These are phyloP conservation scores for Mortierella sp. DNA, from an alignment of 371 early-diverging fungal genomes.

Conservation along the genomic window DNA sequence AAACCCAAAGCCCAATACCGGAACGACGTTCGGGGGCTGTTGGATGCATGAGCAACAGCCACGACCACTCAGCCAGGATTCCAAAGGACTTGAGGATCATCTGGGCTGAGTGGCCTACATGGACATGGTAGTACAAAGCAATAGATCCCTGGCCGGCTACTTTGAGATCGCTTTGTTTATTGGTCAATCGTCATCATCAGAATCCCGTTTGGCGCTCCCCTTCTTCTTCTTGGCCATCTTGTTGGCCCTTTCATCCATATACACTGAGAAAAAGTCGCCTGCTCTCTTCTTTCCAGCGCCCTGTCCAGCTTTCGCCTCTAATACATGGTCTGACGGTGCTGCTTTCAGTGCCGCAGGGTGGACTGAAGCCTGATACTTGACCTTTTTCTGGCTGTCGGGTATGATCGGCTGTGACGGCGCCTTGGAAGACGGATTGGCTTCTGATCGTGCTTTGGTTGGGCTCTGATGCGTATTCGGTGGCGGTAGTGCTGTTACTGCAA, in stretches of 20 bases:
- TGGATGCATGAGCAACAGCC: too few relatives aligned
- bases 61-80: too few relatives aligned
- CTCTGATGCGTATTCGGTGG: background rate
- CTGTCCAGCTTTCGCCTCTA: conserved; percentile 16
- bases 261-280: conserved; percentile 67
- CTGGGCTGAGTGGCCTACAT: too few relatives aligned
- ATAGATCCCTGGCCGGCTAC: too few relatives aligned
- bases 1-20: too few relatives aligned
- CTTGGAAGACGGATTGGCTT: background rate
- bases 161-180: too few relatives aligned
- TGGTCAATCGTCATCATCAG: conserved; percentile 30
- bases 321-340: conserved; percentile 6
- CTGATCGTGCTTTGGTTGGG: background rate
- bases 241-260: conserved; percentile 61
- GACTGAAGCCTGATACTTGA: conserved; percentile 28
- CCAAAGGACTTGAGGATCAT: too few relatives aligned
- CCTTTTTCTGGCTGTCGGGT: conserved; percentile 11
- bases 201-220: conserved; percentile 25
- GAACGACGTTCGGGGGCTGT: too few relatives aligned
- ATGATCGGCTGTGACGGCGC: background rate
- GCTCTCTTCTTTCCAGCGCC: conserved; percentile 26
- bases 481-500: background rate
- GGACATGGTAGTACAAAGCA: too few relatives aligned
- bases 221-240: conserved; percentile 67
- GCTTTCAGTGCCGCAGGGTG: conserved; percentile 37